Evolutionary conservation across 306 rosid genomes (phyloP).

Genomic region (Quercus agrifolia): DNA sequence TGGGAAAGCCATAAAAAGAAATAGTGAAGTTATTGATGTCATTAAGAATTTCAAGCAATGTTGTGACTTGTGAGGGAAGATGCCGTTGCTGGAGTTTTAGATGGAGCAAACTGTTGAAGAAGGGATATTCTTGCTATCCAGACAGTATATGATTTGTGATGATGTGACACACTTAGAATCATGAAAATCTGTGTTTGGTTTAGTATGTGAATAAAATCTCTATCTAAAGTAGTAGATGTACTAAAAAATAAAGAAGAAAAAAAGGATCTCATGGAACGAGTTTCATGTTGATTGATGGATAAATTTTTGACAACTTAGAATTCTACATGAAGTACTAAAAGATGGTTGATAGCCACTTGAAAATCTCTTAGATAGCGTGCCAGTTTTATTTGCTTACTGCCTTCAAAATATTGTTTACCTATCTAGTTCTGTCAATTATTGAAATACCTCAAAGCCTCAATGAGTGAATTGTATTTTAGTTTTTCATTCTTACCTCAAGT

Average conservation of each 20-base stretch:
- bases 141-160: too few relatives aligned
- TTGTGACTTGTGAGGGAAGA: neutral
- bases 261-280: neutral
- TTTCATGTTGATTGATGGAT: neutral
- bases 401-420: neutral
- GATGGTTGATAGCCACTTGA: neutral
- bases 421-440: slow-evolving; percentile 5
- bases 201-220: neutral
- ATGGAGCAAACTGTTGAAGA: neutral
- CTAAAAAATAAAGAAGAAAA: neutral
- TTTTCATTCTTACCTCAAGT: neutral
- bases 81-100: neutral
- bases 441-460: slow-evolving; percentile 10
- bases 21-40: neutral
- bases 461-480: neutral
- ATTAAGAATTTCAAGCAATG: too few relatives aligned
- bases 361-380: neutral
- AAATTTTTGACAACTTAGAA: neutral
- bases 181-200: neutral
- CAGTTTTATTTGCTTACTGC: neutral
- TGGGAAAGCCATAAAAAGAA: neutral
- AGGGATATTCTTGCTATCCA: neutral
- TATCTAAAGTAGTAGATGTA: neutral
- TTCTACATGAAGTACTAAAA: neutral
- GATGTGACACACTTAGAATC: neutral